Percentiles rank a stretch among this genome's conserved stretches.
Evolutionary conservation across 805 yeast genomes (phyloP).

Genomic region (Wickerhamiella azyma): DNA sequence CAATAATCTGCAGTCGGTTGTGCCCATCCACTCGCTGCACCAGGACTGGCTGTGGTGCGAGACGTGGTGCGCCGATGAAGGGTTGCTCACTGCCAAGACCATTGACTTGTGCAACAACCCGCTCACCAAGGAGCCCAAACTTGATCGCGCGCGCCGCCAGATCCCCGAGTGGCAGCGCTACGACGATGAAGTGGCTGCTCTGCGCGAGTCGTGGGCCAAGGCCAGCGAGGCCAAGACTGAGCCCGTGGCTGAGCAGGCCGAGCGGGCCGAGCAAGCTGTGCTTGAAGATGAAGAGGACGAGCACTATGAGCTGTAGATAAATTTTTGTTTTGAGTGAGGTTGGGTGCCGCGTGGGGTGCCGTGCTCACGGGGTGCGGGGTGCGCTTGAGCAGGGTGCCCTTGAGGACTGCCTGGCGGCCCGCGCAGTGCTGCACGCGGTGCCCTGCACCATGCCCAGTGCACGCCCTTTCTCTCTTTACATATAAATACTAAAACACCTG

Average conservation of each 20-base stretch:
- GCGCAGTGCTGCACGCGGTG: too few relatives aligned
- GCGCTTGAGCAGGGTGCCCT: too few relatives aligned
- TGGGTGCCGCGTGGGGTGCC: too few relatives aligned
- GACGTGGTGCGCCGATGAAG: conserved; percentile 71
- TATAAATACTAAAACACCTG: conserved; percentile 14
- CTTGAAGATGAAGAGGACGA: conserved; percentile 5
- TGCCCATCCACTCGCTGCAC: conserved; percentile 61
- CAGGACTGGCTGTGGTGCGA: conserved; percentile 91
- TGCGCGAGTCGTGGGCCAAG: conserved; percentile 11
- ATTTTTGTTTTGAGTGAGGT: not conserved
- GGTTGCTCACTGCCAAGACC: conserved; percentile 50
- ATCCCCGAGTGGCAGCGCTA: conserved; percentile 66
- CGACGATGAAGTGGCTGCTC: conserved; percentile 37
- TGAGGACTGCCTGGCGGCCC: too few relatives aligned
- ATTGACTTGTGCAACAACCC: conserved; percentile 81
- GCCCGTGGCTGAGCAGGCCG: not conserved
- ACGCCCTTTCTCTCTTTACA: not conserved
- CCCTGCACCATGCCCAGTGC: not conserved
- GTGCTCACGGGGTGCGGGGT: too few relatives aligned
- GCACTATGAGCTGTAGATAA: conserved; percentile 7
- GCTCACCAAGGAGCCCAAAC: conserved; percentile 61
- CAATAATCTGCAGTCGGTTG: conserved; percentile 59
- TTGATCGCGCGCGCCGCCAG: conserved; percentile 61
- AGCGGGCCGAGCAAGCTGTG: not conserved
- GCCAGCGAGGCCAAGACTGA: not conserved